Evolutionary conservation across 495 filamentous ascomycete genomes (phyloP), one percentile per base, ranked within the genome.

Genomic region (Pyronema domesticum): DNA sequence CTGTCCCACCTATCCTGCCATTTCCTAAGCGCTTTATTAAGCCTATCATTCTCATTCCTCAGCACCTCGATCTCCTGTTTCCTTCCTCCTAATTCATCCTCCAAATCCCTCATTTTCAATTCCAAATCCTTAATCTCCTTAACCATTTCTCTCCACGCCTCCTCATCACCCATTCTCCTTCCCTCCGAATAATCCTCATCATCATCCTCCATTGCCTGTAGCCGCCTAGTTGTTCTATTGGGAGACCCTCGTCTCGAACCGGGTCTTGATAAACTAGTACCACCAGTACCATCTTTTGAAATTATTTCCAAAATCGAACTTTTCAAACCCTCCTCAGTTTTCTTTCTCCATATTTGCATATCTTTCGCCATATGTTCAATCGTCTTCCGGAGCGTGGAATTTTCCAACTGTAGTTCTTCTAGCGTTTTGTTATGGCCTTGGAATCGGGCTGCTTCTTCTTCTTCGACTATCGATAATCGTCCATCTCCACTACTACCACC

Each of bases 1-100:
- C 14, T 23, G 3, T 51, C 46, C 54, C 54, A 56, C 1, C 30
- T 3, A 10, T 46, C 53, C 9, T 48, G 3, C n/a, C 9, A 47
- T 19, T 96, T 98, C 58, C 79, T 78, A 79, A 60, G 3, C 42
- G 47, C 55, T 17, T 52, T 23, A 15, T 42, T 40, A 50, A 46
- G 18, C n/a, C 52, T 61, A 33, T 65, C 58, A 46, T 61, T 65
- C 43, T 65, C 58, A 53, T 18, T 54, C 6, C 7, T 40, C 49
- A 60, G 23, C 30, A 60, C 58, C 37, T 57, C 62, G 6, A 59
- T 51, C 42, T 55, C 48, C 8, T 7, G 9, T 15, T 46, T 17
- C n/a, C 39, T 37, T 13, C 14, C 40, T 23, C 51, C 37, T 30
- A 48, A 1, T 45, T 55, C 55, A 8, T 42, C 37, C 50, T 55